A percentile compares a stretch with the other conserved stretches of the same genome.
These are phyloP conservation scores for Nevesoporus exiguus DNA, from an alignment of 768 basidiomycete genomes.

Conservation along the genomic window DNA sequence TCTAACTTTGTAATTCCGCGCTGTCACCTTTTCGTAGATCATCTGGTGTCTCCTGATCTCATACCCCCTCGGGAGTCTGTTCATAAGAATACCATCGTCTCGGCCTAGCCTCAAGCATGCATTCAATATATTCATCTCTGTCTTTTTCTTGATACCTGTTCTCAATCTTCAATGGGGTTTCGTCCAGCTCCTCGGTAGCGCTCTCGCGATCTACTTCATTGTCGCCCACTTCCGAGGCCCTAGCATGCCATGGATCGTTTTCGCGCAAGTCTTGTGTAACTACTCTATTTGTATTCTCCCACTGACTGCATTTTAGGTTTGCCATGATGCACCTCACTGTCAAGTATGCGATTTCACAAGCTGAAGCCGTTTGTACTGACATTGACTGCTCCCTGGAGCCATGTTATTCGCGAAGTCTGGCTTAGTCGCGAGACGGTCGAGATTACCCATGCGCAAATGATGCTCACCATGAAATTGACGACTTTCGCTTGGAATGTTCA, in stretches of 20 bases:
- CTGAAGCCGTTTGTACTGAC: background rate
- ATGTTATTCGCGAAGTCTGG: slow-evolving; percentile 62
- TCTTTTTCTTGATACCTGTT: slow-evolving; percentile 76
- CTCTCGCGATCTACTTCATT: slow-evolving; percentile 73
- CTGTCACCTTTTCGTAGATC: background rate
- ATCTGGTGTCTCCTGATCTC: background rate
- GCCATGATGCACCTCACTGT: slow-evolving; percentile 89
- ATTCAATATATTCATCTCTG: slow-evolving; percentile 72
- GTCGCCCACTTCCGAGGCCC: slow-evolving; percentile 52
- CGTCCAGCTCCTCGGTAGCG: slow-evolving; percentile 68
- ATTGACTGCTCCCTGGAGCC: slow-evolving; percentile 39
- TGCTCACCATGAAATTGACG: slow-evolving; percentile 93
- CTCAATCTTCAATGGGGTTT: slow-evolving; percentile 70
- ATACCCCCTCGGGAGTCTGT: slow-evolving; percentile 90
- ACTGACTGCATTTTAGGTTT: slow-evolving; percentile 44
- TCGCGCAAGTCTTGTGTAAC: slow-evolving; percentile 44
- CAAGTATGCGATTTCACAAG: slow-evolving; percentile 55
- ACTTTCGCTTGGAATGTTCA: slow-evolving; percentile 98
- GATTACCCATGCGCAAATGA: slow-evolving; percentile 93
- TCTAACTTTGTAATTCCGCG: background rate
- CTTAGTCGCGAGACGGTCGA: slow-evolving; percentile 78
- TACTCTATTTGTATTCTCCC: background rate
- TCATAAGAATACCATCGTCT: slow-evolving; percentile 72
- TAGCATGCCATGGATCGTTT: slow-evolving; percentile 93
- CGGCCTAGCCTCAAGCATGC: slow-evolving; percentile 68